These are phyloP conservation scores for Dendrobium officinale DNA, from an alignment of 106 monocot species.

Conservation along the genomic window DNA sequence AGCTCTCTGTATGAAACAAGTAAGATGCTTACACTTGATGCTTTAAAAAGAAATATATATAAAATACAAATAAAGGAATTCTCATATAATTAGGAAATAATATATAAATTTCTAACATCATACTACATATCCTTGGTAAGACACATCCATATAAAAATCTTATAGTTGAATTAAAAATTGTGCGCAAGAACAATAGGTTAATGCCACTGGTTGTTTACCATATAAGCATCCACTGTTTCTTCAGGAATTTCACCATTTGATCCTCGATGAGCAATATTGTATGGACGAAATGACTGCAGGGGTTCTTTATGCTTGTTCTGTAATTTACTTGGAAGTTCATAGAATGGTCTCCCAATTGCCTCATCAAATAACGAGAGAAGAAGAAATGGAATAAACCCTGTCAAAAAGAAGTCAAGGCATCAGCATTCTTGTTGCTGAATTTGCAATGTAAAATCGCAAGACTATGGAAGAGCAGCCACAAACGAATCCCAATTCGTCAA, in stretches of 20 bases:
- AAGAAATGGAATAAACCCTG: conserved; percentile 34
- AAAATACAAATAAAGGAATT: neutral
- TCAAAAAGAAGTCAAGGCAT: neutral
- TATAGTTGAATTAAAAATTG: neutral
- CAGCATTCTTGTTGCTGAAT: neutral
- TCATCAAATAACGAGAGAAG: conserved; percentile 25
- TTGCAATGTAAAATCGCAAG: neutral
- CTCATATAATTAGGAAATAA: neutral
- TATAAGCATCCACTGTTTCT: conserved; percentile 71
- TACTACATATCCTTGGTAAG: neutral
- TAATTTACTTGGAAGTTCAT: conserved; percentile 53
- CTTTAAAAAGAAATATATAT: neutral
- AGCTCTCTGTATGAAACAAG: conserved; percentile 42
- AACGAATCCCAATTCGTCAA: neutral
- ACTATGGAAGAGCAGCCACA: neutral
- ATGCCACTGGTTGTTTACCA: conserved; percentile 27
- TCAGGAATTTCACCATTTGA: conserved; percentile 92
- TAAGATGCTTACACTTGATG: neutral
- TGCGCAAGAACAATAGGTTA: neutral
- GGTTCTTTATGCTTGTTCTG: conserved; percentile 31
- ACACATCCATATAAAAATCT: neutral
- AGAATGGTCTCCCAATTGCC: conserved; percentile 43
- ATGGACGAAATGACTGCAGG: conserved; percentile 57
- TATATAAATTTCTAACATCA: neutral
- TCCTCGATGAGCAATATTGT: conserved; percentile 86